These are phyloP conservation scores for Sclerotinia borealis DNA, from an alignment of 2,329 filamentous ascomycete species.

Conservation along the genomic window DNA sequence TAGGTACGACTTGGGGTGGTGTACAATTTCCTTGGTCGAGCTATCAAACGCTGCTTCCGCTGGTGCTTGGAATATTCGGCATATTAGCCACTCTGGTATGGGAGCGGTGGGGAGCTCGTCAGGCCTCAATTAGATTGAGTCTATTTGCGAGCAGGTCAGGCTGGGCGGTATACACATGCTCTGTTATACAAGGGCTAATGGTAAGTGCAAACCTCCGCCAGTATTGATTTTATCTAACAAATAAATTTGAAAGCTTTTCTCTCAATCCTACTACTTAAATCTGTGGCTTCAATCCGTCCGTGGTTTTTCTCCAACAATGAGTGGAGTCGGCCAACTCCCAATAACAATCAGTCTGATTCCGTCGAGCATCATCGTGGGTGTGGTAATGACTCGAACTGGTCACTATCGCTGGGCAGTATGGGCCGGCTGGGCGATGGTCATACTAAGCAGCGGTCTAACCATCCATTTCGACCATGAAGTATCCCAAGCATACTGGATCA, in stretches of 20 bases:
- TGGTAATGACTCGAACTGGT: slow-evolving; percentile 34
- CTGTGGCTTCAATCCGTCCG: neutral
- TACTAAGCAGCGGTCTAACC: slow-evolving; percentile 45
- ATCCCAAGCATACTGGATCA: too few species aligned
- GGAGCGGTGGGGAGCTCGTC: slow-evolving; percentile 37
- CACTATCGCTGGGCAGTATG: slow-evolving; percentile 46
- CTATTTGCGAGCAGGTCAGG: neutral
- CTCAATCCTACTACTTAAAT: neutral
- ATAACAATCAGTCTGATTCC: slow-evolving; percentile 50
- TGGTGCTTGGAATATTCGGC: slow-evolving; percentile 44
- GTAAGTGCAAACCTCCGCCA: too few species aligned
- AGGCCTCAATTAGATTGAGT: slow-evolving; percentile 14
- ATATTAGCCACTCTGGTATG: slow-evolving; percentile 36
- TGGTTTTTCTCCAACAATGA: slow-evolving; percentile 43
- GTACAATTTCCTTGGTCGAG: slow-evolving; percentile 56
- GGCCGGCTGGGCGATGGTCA: slow-evolving; percentile 49
- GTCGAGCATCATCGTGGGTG: slow-evolving; percentile 35
- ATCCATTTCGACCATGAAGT: slow-evolving; percentile 38
- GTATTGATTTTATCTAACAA: too few species aligned
- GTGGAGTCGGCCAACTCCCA: slow-evolving; percentile 51
- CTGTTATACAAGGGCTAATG: too few species aligned
- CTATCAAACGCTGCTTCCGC: slow-evolving; percentile 53
- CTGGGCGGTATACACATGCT: neutral
- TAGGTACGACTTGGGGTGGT: slow-evolving; percentile 56
- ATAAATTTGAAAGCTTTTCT: neutral